phyloP scores from a whole-genome alignment of 805 yeast species.

The Candida parachauliodes region DNA sequence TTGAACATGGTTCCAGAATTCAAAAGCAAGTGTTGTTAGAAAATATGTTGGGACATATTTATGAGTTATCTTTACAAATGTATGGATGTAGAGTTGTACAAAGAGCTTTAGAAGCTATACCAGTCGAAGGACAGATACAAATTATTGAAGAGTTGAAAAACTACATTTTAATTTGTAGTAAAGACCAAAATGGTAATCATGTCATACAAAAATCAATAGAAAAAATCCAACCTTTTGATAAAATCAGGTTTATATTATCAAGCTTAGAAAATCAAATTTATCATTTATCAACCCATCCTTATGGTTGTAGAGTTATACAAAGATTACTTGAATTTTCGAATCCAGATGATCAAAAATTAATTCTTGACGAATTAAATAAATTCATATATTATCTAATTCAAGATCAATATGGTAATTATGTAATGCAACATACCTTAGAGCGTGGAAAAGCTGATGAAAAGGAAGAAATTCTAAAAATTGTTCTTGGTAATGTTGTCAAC shows the following conservation, averaged over 20 bases:
- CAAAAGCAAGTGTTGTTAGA: slow-evolving; percentile 69
- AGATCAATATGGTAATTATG: slow-evolving; percentile 97
- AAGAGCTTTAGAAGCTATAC: slow-evolving; percentile 77
- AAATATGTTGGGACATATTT: slow-evolving; percentile 70
- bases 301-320: slow-evolving; percentile 97
- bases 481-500: slow-evolving; percentile 66
- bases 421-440: slow-evolving; percentile 91
- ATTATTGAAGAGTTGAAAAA: slow-evolving; percentile 69
- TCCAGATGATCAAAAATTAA: slow-evolving; percentile 57
- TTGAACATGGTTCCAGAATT: slow-evolving; percentile 72
- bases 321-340: slow-evolving; percentile 79
- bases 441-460: slow-evolving; percentile 67
- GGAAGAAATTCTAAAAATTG: slow-evolving; percentile 60
- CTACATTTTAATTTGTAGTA: slow-evolving; percentile 56
- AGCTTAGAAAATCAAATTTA: slow-evolving; percentile 70
- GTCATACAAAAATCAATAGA: slow-evolving; percentile 95
- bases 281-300: slow-evolving; percentile 89
- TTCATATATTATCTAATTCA: slow-evolving; percentile 76
- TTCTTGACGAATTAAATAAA: slow-evolving; percentile 68
- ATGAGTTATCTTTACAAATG: slow-evolving; percentile 83
- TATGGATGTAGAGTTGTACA: slow-evolving; percentile 98
- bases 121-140: slow-evolving; percentile 57
- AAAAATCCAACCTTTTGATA: slow-evolving; percentile 60
- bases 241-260: slow-evolving; percentile 67
- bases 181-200: slow-evolving; percentile 97